phyloP scores from a whole-genome alignment of 1,139 yeast species.

The Yamadazyma friedrichii region DNA sequence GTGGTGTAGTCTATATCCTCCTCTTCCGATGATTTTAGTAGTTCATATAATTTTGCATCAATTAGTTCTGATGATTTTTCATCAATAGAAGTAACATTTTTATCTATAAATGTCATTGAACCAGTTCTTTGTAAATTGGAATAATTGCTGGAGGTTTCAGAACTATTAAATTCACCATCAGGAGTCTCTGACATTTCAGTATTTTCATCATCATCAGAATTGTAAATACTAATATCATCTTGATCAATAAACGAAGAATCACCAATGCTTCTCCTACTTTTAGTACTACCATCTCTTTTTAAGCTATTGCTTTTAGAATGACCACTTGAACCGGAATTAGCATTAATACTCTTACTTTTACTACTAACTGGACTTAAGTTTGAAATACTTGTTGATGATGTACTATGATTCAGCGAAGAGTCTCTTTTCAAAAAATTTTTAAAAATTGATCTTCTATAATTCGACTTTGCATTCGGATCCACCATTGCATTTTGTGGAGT shows the following conservation, averaged over 20 bases:
- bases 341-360: neutral
- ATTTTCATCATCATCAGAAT: slow-evolving; percentile 14
- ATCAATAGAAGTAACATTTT: slow-evolving; percentile 2
- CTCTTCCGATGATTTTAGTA: slow-evolving; percentile 3
- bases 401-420: slow-evolving; percentile 4
- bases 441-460: slow-evolving; percentile 15
- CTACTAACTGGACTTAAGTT: neutral
- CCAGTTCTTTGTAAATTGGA: slow-evolving; percentile 13
- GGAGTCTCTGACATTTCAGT: slow-evolving; percentile 9
- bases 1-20: neutral
- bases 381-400: neutral
- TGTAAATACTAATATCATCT: slow-evolving; percentile 13
- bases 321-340: neutral
- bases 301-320: neutral
- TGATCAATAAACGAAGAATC: slow-evolving; percentile 8
- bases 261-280: neutral
- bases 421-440: slow-evolving; percentile 16
- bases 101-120: slow-evolving; percentile 9
- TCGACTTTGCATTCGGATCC: slow-evolving; percentile 4
- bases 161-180: slow-evolving; percentile 9
- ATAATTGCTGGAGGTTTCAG: slow-evolving; percentile 14
- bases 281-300: slow-evolving; percentile 3
- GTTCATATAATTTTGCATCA: slow-evolving; percentile 7
- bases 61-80: slow-evolving; percentile 7
- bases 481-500: slow-evolving; percentile 1